Conservation (phyloP, 495 filamentous ascomycete genomes). For the Podospora sp. region DNA sequence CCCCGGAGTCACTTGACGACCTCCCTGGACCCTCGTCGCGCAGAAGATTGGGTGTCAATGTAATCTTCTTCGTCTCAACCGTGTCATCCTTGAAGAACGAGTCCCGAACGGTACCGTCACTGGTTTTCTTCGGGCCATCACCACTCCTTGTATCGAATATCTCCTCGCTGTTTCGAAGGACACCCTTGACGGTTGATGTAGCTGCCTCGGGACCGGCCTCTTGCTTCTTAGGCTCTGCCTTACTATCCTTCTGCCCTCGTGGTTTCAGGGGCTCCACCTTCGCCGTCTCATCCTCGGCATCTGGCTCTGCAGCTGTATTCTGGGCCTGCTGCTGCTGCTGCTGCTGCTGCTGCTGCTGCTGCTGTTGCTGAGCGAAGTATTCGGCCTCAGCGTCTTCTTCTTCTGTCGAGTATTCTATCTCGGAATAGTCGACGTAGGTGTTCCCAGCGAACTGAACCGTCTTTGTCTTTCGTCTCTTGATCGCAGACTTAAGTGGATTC, state of each 20-base stretch:
- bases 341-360: conserved; percentile 39
- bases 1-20: conserved; percentile 64
- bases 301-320: conserved; percentile 26
- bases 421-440: conserved; percentile 88
- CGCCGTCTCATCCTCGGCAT: conserved; percentile 50
- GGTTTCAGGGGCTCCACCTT: conserved; percentile 54
- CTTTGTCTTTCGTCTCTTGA: conserved; percentile 84
- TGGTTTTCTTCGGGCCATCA: conserved; percentile 62
- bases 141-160: conserved; percentile 60
- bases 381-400: conserved; percentile 65
- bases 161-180: conserved; percentile 61
- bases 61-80: conserved; percentile 95
- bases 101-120: conserved; percentile 83
- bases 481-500: conserved; percentile 86
- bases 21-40: conserved; percentile 74
- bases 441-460: conserved; percentile 85
- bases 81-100: conserved; percentile 97
- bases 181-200: conserved; percentile 22
- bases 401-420: conserved; percentile 86
- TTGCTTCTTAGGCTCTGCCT: conserved; percentile 48
- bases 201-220: conserved; percentile 38
- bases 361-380: conserved; percentile 39
- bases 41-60: conserved; percentile 90
- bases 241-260: conserved; percentile 42
- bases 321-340: conserved; percentile 39